Evolutionary conservation across 768 basidiomycete species (phyloP), one percentile per base, ranked within the genome.

Genomic region (Serendipita vermifera): DNA sequence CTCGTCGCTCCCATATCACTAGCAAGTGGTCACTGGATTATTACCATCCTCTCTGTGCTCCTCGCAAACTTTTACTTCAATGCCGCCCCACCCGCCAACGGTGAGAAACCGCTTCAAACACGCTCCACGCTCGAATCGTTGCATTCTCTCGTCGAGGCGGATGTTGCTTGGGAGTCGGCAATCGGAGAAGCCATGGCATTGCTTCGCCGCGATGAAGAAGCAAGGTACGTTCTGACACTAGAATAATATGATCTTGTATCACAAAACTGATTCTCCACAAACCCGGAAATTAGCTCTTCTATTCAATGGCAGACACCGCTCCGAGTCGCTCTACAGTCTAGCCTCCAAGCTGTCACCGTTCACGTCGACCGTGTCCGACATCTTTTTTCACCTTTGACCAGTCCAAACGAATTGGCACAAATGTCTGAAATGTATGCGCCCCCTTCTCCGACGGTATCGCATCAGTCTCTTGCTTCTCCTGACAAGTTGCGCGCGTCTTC

Each of bases 341-440:
- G 85, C 15, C 73, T 89, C 13, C 75, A 82, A 64, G 83, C 80
- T 11, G 87, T 85, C 0, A 83, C 87, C 63, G 79, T 75, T 0
- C 87, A 90, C 67, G 85, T 82, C 63, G 87, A 89, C 64, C 85
- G 84, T 57, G 79, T 90, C 60, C 83, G 88, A 31, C 81, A 82
- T 51, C 76, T 89, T 2, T 76, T 91, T 46, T 76, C 82, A 5
- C 87, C 87, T 13, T 77, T 91, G 41, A 83, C 87, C 0, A 78
- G 77, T 5, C 82, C 84, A 5, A 66, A 75, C 13, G 81, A 85
- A 60, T 71, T 88, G n/a, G 74, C 82, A 7, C 87, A 86, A 64
- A 74, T 91, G 9, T 73, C 84, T 9, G 87, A 87, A 68, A 91
- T 91, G 88, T 91, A 91, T 66, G 85, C 86, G 0, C 87, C 88